Percentiles rank a stretch among this genome's conserved stretches.
These are phyloP conservation scores for Celoporthe dispersa DNA, from an alignment of 2,329 filamentous ascomycete species.

Conservation along the genomic window DNA sequence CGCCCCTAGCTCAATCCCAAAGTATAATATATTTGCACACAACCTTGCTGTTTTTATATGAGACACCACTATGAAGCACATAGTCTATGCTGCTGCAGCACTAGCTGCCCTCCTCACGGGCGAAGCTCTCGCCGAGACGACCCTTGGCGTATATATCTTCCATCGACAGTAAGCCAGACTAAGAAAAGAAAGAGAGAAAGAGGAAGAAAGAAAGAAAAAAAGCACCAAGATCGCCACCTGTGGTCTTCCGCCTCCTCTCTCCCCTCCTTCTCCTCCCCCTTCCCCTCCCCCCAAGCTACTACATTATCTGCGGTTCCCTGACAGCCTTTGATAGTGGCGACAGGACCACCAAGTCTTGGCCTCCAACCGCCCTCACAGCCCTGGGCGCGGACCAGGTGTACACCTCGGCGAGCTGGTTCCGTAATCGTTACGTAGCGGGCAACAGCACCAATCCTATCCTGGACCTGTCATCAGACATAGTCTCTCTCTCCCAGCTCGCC, in stretches of 20 bases:
- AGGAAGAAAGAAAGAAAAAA: too few relatives aligned
- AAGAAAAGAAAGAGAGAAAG: not conserved
- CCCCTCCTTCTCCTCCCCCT: not conserved
- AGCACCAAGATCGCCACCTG: not conserved
- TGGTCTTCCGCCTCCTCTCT: not conserved
- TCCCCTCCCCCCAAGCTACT: not conserved
- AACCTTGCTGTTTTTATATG: not conserved
- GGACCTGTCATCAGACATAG: slow-evolving; percentile 68
- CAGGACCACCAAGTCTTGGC: slow-evolving; percentile 76
- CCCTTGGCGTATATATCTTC: slow-evolving; percentile 85
- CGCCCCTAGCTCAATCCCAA: not conserved
- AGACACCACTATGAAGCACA: slow-evolving; percentile 38
- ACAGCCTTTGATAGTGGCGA: slow-evolving; percentile 63
- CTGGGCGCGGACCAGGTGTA: slow-evolving; percentile 80
- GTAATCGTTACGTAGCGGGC: slow-evolving; percentile 71
- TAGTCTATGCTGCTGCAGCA: slow-evolving; percentile 38
- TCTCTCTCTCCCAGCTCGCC: slow-evolving; percentile 71
- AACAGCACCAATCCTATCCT: slow-evolving; percentile 64
- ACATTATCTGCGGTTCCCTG: not conserved
- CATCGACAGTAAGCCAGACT: slow-evolving; percentile 66
- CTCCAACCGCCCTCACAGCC: slow-evolving; percentile 74
- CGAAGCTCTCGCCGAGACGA: slow-evolving; percentile 58
- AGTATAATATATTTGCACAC: not conserved
- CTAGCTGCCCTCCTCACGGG: slow-evolving; percentile 44
- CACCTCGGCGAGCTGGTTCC: slow-evolving; percentile 75